phyloP scores from a whole-genome alignment of 2,329 filamentous ascomycete species.

The Cladosporium sp. region DNA sequence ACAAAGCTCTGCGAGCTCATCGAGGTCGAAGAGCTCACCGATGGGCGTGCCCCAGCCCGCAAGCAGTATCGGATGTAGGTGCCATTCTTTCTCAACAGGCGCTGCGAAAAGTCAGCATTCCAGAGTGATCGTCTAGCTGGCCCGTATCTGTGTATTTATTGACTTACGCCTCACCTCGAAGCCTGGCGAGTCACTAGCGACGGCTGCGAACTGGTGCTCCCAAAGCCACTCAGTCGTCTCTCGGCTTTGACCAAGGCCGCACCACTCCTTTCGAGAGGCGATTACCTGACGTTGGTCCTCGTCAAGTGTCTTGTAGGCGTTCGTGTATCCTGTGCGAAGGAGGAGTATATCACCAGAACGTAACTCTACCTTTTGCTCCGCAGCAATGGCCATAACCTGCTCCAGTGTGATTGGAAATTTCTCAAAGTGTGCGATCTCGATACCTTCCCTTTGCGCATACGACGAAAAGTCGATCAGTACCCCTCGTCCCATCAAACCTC shows the following conservation, averaged over 20 bases:
- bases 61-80: conserved; percentile 9
- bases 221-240: background rate
- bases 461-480: background rate
- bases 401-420: background rate
- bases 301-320: background rate
- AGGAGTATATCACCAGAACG: background rate
- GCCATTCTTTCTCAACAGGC: background rate
- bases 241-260: background rate
- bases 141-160: background rate
- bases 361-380: background rate
- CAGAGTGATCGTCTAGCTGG: no score
- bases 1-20: conserved; percentile 27
- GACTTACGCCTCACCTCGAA: background rate
- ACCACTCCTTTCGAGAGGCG: background rate
- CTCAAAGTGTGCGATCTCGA: background rate
- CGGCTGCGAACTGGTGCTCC: background rate
- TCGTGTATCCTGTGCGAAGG: background rate
- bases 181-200: background rate
- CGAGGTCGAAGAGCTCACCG: conserved; percentile 34
- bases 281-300: background rate
- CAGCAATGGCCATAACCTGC: background rate
- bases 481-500: background rate
- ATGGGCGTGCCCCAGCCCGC: conserved; percentile 23
- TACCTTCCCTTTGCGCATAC: background rate
- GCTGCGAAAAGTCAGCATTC: background rate